Base-by-base conservation (phyloP, 1,139 yeast genomes). In the Lodderomyces orthopsilosis region DNA sequence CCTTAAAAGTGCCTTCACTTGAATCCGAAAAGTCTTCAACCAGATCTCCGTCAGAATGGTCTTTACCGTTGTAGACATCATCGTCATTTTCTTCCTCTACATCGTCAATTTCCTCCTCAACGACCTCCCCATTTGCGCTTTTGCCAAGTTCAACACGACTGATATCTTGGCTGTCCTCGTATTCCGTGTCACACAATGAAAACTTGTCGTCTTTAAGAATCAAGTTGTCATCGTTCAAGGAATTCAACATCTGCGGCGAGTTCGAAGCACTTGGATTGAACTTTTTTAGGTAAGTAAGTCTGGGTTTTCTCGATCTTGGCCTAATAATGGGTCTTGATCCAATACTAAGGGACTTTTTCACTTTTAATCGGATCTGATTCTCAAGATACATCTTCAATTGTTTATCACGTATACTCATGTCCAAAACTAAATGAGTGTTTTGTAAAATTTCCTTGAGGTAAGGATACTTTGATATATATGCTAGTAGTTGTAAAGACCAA, bases 381-480 rank as follows among this genome's bases (percentile, higher is more conserved):
- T 70, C 74, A 26, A 69, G 54, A 46, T 60, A 67, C 35, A 70
- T 46, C 45, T 70, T 70, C 43, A 69, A 56, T 42, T 70, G 73
- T 46, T 72, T 71, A 47, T 71, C 76, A 42, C 76, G 57, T 21
- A 77, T 74, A 49, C 82, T 75, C 74, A 79, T 68, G 46, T 79
- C 82, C 38, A 70, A 66, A 8, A 77, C 73, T 43, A 78, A 62
- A 60, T 85, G 87, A 4, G 95, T 83, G 42, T 77, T 77, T 52
- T 90, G 95, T 43, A 93, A 69, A 35, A 74, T 74, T 40, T 82
- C 83, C 56, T 91, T 86, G 59, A 91, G 69, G 47, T 82, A 77
- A 1, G 97, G 85, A 58, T 91, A 91, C 61, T 93, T 93, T 8
- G 98, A 89, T 40, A 91, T 87, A 62, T 90, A 93, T 15, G 98